Conservation (phyloP, 306 rosid species). For the Lotus japonicus region DNA sequence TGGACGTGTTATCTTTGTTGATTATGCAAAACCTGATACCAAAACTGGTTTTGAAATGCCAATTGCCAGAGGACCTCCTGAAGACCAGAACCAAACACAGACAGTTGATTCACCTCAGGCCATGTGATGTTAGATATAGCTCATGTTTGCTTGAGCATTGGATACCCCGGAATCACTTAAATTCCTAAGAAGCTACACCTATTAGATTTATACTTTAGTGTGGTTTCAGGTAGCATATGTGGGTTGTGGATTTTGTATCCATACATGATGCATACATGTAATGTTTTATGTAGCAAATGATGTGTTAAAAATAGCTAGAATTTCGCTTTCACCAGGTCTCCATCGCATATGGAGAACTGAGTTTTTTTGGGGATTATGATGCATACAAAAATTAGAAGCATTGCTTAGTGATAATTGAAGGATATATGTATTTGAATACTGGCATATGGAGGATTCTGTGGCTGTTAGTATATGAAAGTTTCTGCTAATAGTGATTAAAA, state of each 20-base stretch:
- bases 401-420: not conserved
- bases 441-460: not conserved
- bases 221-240: no score
- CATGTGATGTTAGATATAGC: conserved; percentile 4
- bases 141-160: not conserved
- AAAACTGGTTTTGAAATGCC: conserved; percentile 39
- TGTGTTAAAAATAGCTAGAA: not conserved
- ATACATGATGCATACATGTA: no score
- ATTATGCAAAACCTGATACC: conserved; percentile 63
- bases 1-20: conserved; percentile 81
- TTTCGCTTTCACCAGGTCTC: conserved; percentile 9
- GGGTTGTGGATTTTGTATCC: no score
- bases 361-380: not conserved
- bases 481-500: not conserved
- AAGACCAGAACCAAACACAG: conserved; percentile 12
- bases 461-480: not conserved
- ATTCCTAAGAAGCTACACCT: no score
- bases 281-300: no score
- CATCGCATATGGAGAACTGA: conserved; percentile 4
- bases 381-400: conserved; percentile 2
- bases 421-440: conserved; percentile 5
- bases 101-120: conserved; percentile 15
- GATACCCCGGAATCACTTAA: no score
- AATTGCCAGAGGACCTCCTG: conserved; percentile 91
- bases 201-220: no score